Conservation (phyloP, 352 stramenopile genomes). For the Aphanomyces invadans region DNA sequence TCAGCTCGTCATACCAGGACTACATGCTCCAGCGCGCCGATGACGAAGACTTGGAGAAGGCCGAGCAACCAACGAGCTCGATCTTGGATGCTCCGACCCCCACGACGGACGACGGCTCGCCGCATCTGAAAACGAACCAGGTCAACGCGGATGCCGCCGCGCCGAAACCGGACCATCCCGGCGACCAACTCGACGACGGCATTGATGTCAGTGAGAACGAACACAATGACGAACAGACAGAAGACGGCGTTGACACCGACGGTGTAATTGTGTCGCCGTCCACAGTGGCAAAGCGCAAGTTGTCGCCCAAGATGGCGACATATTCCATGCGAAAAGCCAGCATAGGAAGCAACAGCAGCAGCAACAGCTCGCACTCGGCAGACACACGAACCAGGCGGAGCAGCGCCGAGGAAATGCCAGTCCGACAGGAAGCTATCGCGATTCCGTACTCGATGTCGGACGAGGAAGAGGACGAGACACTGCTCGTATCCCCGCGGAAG, state of each 20-base stretch:
- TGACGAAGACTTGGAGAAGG: constrained; percentile 18
- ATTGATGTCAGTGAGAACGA: no score
- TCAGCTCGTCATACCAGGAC: constrained; percentile 78
- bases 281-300: no score
- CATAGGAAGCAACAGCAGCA: background rate
- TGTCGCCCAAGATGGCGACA: no score
- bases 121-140: no score
- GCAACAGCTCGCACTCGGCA: background rate
- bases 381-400: background rate
- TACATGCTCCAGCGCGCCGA: constrained; percentile 77
- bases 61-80: background rate
- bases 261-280: no score
- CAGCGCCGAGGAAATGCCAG: background rate
- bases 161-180: no score
- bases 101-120: background rate
- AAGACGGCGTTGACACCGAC: no score
- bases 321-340: background rate
- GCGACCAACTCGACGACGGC: no score
- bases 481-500: constrained; percentile 1
- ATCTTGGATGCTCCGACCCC: constrained; percentile 15
- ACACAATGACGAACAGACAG: no score
- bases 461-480: constrained; percentile 13
- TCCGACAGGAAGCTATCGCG: background rate
- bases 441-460: constrained; percentile 12
- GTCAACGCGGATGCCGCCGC: background rate